Evolutionary conservation across 192 early-diverging fungal species (phyloP), one percentile per base, ranked within the genome.

Genomic region (Podila verticillata): DNA sequence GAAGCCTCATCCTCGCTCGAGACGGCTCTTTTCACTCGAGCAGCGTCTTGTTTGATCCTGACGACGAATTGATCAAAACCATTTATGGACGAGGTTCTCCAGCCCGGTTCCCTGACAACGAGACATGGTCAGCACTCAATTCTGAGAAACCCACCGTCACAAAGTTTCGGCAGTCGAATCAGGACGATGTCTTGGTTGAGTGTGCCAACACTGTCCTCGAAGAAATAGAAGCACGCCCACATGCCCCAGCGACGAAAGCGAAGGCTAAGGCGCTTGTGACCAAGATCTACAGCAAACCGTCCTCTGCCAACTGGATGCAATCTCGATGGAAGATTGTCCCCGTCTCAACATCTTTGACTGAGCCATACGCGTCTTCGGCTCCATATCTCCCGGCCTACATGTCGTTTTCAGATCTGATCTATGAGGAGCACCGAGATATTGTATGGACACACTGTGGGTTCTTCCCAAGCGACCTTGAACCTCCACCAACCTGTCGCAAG

Each of bases 241-340:
- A 44, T 44, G 39, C 12, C 4, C 3, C 1, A 15, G 13, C 15
- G 12, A 44, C 39, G 39, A 30, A 31, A 28, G 10, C 29, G 12
- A 61, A 32, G 59, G 59, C 31, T 61, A 51, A 56, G 31, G 51
- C 61, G 7, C 17, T 75, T 1, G 61, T 75, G 8, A 32, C n/a
- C 20, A 31, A 63, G 26, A 68, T 75, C 66, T 75, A 75, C 29
- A 26, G 58, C 15, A 7, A 48, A 0, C 49, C 34, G 3, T 29
- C 26, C 9, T 26, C n/a, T 2, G 26, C 62, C 15, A 12, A 65
- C 31, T 75, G 74, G 74, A 75, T 75, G 74, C 56, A 57, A 7
- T 35, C 30, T 15, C n/a, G 65, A 20, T 75, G 74, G 74, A 51
- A 48, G 48, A 22, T 75, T 61, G 74, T 75, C 1, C 74, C 74